These are phyloP conservation scores for Plasmodium reichenowi DNA, from an alignment of 169 alveolate species.

Conservation along the genomic window DNA sequence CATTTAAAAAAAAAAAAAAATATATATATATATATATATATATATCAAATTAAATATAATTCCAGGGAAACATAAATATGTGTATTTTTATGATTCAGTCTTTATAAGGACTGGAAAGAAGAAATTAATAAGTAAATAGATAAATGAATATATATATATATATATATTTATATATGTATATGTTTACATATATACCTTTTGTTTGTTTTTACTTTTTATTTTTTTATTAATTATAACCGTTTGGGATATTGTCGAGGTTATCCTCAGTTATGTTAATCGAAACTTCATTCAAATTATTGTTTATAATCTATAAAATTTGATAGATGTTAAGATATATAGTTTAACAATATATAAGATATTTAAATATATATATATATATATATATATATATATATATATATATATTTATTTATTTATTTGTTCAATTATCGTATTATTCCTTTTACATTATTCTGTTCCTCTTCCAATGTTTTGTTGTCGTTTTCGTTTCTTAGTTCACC, in stretches of 20 bases:
- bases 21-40: slow-evolving; percentile 1
- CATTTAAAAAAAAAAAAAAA: slow-evolving; percentile 5
- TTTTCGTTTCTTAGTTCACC: slow-evolving; percentile 65
- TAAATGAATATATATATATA: not conserved
- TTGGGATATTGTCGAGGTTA: slow-evolving; percentile 53
- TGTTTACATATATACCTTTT: not conserved
- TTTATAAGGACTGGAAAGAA: slow-evolving; percentile 45
- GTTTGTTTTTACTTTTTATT: slow-evolving; percentile 6
- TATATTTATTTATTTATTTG: not conserved
- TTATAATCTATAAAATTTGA: slow-evolving; percentile 18
- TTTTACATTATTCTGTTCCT: slow-evolving; percentile 40
- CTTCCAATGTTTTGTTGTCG: slow-evolving; percentile 59
- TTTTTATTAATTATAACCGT: slow-evolving; percentile 18
- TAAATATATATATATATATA: not conserved
- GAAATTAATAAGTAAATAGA: not conserved
- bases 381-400: not conserved
- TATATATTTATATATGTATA: not conserved
- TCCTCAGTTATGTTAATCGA: slow-evolving; percentile 54
- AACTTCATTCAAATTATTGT: slow-evolving; percentile 60
- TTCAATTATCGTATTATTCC: not conserved
- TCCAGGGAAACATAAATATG: not conserved
- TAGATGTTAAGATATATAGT: not conserved
- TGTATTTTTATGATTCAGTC: slow-evolving; percentile 34
- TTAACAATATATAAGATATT: not conserved
- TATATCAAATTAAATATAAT: not conserved